A percentile compares a stretch with the other conserved stretches of the same genome.
Conservation (phyloP, 2,329 filamentous ascomycete species). For the Trichoderma sp. region DNA sequence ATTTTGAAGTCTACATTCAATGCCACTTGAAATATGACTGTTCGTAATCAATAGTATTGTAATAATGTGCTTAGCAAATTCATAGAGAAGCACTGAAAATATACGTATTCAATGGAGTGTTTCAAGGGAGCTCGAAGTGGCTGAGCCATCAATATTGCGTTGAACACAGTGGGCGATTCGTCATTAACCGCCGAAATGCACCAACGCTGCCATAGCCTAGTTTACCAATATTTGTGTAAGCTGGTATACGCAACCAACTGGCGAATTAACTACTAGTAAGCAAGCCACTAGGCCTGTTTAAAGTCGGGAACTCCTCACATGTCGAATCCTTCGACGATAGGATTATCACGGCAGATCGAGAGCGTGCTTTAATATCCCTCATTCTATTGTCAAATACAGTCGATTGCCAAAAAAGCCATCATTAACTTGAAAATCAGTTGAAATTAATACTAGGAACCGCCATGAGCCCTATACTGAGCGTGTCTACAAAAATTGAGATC, state of each 20-base stretch:
- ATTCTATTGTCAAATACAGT: background rate
- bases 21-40: background rate
- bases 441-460: background rate
- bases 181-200: background rate
- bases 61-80: background rate
- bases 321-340: background rate
- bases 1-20: background rate
- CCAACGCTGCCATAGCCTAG: background rate
- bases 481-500: constrained; percentile 15
- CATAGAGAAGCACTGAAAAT: background rate
- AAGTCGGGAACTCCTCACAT: background rate
- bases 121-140: background rate
- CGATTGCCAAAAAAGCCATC: background rate
- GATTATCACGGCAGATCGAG: background rate
- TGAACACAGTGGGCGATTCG: background rate
- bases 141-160: background rate
- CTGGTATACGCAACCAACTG: background rate
- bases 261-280: background rate
- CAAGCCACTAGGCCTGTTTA: background rate
- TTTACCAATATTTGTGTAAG: background rate
- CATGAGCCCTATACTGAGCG: constrained; percentile 11
- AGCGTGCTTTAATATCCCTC: background rate
- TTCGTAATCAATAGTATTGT: background rate
- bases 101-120: background rate
- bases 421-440: too few relatives aligned